phyloP scores from a whole-genome alignment of 2,329 filamentous ascomycete species.

The Aspergillus costaricaensis region DNA sequence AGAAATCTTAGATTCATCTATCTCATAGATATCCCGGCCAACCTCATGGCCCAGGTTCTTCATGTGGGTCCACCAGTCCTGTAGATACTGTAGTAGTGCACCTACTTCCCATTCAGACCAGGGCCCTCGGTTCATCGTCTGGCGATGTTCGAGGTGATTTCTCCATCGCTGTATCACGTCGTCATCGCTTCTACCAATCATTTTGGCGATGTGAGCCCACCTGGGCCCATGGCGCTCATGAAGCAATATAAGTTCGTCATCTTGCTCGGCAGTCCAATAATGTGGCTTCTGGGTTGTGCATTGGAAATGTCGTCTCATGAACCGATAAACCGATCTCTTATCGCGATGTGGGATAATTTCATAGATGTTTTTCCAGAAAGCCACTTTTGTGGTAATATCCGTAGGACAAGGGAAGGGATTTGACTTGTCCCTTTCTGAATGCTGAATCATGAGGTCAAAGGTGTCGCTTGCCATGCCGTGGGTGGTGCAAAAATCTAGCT shows the following conservation, averaged over 20 bases:
- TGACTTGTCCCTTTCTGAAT: slow-evolving; percentile 29
- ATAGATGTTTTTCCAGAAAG: slow-evolving; percentile 42
- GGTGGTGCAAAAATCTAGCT: slow-evolving; percentile 37
- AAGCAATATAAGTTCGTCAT: slow-evolving; percentile 42
- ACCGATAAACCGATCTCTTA: slow-evolving; percentile 42
- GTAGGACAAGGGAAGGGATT: slow-evolving; percentile 27
- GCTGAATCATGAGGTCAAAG: slow-evolving; percentile 40
- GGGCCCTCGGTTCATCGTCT: slow-evolving; percentile 36
- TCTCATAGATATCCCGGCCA: slow-evolving; percentile 40
- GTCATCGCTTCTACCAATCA: slow-evolving; percentile 42
- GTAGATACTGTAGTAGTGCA: slow-evolving; percentile 31
- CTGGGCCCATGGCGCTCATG: slow-evolving; percentile 36
- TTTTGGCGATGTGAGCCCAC: slow-evolving; percentile 40
- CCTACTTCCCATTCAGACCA: slow-evolving; percentile 41
- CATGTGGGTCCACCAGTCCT: slow-evolving; percentile 25
- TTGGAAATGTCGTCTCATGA: slow-evolving; percentile 48
- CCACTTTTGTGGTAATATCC: slow-evolving; percentile 26
- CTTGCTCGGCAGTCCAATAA: slow-evolving; percentile 44
- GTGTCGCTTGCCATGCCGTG: slow-evolving; percentile 22
- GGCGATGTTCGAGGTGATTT: slow-evolving; percentile 42
- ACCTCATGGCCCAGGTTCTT: slow-evolving; percentile 21
- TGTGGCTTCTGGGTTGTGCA: slow-evolving; percentile 38
- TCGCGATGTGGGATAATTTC: slow-evolving; percentile 39
- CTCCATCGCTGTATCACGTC: slow-evolving; percentile 48
- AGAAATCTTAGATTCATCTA: slow-evolving; percentile 33